phyloP scores from a whole-genome alignment of 2,329 filamentous ascomycete genomes.

The Coniella vitis region DNA sequence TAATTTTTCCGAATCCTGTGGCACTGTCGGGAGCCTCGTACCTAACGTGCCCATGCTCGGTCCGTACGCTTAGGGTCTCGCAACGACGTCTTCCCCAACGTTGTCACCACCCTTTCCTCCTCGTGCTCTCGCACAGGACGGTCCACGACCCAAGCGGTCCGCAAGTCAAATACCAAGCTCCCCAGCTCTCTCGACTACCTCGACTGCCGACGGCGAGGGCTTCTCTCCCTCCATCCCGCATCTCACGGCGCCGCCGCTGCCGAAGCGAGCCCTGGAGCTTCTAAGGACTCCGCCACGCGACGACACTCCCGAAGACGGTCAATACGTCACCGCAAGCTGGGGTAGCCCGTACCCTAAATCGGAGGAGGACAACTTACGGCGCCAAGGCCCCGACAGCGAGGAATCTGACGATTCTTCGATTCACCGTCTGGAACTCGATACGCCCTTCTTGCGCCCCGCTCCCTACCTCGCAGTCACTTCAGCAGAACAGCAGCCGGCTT shows the following conservation, averaged over 20 bases:
- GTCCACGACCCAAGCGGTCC: conserved; percentile 32
- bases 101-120: conserved; percentile 44
- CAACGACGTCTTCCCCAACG: conserved; percentile 51
- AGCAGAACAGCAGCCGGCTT: conserved; percentile 30
- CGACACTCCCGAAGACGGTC: conserved; percentile 28
- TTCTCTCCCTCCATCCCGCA: conserved; percentile 53
- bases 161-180: conserved; percentile 36
- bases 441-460: conserved; percentile 53
- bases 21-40: neutral
- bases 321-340: conserved; percentile 73
- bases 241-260: conserved; percentile 51
- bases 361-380: conserved; percentile 42
- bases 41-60: conserved; percentile 16
- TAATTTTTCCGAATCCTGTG: neutral
- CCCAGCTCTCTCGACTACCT: conserved; percentile 54
- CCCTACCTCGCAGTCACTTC: conserved; percentile 36
- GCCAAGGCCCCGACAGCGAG: conserved; percentile 50
- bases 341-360: conserved; percentile 79
- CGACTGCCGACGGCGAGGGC: conserved; percentile 52
- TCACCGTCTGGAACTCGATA: conserved; percentile 55
- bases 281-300: conserved; percentile 44
- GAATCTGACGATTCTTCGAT: conserved; percentile 54
- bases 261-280: conserved; percentile 47
- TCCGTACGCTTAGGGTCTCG: conserved; percentile 26
- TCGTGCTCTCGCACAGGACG: conserved; percentile 57